These are phyloP conservation scores for Kingdonia uniflora DNA, from an alignment of 164 flowering plant genomes.

Conservation along the genomic window DNA sequence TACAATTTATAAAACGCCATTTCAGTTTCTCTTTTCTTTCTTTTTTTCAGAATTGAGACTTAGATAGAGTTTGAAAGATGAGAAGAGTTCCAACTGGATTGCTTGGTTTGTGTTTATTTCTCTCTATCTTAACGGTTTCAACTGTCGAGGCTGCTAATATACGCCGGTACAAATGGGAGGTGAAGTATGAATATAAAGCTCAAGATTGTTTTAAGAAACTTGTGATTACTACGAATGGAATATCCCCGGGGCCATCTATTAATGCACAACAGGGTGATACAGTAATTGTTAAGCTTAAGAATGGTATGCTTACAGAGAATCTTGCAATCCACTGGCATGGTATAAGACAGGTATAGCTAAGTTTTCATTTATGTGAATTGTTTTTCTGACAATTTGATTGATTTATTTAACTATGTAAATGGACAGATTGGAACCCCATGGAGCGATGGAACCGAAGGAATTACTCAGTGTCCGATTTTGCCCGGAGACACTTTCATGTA, in stretches of 20 bases:
- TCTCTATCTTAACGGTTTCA: not conserved
- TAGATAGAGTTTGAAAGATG: too few species aligned
- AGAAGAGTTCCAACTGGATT: too few species aligned
- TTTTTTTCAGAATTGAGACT: too few species aligned
- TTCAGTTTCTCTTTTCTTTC: too few species aligned
- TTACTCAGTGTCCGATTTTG: slow-evolving; percentile 37
- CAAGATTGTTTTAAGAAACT: slow-evolving; percentile 73
- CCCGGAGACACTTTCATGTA: slow-evolving; percentile 59
- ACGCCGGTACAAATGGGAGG: slow-evolving; percentile 61
- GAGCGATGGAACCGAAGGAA: slow-evolving; percentile 90
- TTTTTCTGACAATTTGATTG: too few species aligned
- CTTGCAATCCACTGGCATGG: slow-evolving; percentile 97
- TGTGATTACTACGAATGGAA: slow-evolving; percentile 58
- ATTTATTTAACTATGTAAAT: too few species aligned
- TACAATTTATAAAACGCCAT: too few species aligned
- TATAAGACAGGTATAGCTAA: slow-evolving; percentile 60
- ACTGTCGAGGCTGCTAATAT: slow-evolving; percentile 43
- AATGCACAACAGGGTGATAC: slow-evolving; percentile 67
- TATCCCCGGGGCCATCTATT: slow-evolving; percentile 72
- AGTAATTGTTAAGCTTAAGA: slow-evolving; percentile 60
- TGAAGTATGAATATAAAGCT: slow-evolving; percentile 57
- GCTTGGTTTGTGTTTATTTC: not conserved
- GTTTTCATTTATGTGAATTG: too few species aligned
- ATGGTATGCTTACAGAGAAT: slow-evolving; percentile 62
- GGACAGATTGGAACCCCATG: slow-evolving; percentile 75